phyloP scores from a whole-genome alignment of 139 green algal species.

The Chlamydomonas eustigma region DNA sequence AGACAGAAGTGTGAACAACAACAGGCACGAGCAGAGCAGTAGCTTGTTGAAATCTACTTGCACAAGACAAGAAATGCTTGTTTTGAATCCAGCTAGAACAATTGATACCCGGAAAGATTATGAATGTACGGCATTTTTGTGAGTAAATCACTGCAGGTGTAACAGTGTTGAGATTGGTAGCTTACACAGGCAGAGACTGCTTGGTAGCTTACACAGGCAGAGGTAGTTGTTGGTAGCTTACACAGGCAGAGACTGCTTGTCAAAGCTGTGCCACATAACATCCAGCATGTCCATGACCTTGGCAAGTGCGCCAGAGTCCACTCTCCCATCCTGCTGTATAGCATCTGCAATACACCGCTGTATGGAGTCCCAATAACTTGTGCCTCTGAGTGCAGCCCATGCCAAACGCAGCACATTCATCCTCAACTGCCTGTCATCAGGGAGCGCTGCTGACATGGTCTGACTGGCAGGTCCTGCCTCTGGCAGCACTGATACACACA shows the following conservation, averaged over 20 bases:
- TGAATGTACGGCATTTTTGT: too few species aligned
- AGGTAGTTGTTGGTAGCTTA: not conserved
- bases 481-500: too few species aligned
- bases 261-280: not conserved
- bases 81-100: too few species aligned
- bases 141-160: too few species aligned
- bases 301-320: not conserved
- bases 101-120: too few species aligned
- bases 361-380: not conserved
- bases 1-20: too few species aligned
- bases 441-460: not conserved
- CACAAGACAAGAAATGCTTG: too few species aligned
- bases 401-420: not conserved
- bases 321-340: too few species aligned
- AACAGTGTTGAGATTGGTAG: not conserved
- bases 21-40: too few species aligned
- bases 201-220: too few species aligned
- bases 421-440: not conserved
- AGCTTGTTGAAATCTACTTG: too few species aligned
- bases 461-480: not conserved
- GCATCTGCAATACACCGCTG: not conserved
- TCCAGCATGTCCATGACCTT: not conserved
- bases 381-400: not conserved
- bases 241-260: not conserved
- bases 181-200: not conserved